Evolutionary conservation across 441 rosid species (phyloP), one percentile per base, ranked within the genome.

Genomic region (Euphorbia schlechtendalii): DNA sequence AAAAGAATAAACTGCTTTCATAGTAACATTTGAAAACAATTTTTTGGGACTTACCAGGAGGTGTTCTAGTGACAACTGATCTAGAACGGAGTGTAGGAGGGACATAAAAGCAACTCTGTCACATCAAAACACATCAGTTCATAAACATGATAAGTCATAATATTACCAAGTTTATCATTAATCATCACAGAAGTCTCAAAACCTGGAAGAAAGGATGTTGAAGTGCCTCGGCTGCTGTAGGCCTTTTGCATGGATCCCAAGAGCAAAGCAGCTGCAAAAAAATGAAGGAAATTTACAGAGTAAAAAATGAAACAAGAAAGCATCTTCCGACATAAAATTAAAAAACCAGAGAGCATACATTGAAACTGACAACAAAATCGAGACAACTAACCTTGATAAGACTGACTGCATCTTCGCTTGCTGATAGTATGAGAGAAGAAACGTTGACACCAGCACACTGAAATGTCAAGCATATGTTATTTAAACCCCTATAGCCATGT

Each of bases 201-300:
- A 71, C 90, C 99, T 87, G 88, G 69, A 93, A 90, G 83, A 88
- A 93, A 21, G 99, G 95, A 78, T 93, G 97, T 64, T 89, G 96
- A 64, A 93, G 86, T 62, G 84, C 93, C 73, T 90, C 99, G 13
- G 76, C 85, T 49, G 97, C 96, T 46, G 82, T 80, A 3, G 93
- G 96, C 84, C 99, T 83, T 78, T 77, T 77, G 83, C 74, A 69
- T 36, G 97, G 97, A 81, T 93, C 96, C 99, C 97, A 93, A 0
- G 91, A 83, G 78, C 97, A 93, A 40, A 93, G 96, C 10, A 78
- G 78, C 96, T 87, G 52, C 61, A 79, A 4, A 58, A 59, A 8
- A 30, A 56, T 28, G 66, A 22, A 20, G 38, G 34, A 32, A 32
- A 32, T 32, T 32, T 32, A 3, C 34, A 3, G 15, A 38, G 13